Evolutionary conservation across 73 alveolate species (phyloP), one percentile per base, ranked within the genome.

Genomic region (Uronychia binucleata): DNA sequence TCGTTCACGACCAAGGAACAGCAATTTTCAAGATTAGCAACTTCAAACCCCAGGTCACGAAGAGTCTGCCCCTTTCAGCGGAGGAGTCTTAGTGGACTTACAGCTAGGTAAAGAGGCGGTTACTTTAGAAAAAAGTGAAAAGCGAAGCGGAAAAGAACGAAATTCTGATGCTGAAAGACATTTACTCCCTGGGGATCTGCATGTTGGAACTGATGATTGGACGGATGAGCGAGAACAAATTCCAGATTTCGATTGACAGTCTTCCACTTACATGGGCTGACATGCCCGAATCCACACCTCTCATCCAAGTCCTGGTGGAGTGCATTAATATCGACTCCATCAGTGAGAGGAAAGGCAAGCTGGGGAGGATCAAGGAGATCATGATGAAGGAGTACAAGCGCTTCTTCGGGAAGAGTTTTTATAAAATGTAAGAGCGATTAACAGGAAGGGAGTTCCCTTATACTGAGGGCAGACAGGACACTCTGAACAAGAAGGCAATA

Each of bases 261-360:
- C 77, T 89, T 57, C 95, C 95, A 5, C 76, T 82, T 19, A 84
- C 95, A 28, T 89, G 95, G 95, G 95, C 95, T 26, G 95, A 89
- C 74, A 34, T 82, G 25, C 77, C 86, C 30, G 91, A 89, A 32
- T 67, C 88, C 79, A 89, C 95, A 32, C 87, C 95, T 11, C 86
- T 89, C 11, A 89, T 89, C 59, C 60, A 89, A 33, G 90, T 84
- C 0, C 81, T 89, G 28, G 90, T 89, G n/a, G 91, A 89, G 78
- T 89, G 95, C 59, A 46, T 89, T 0, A 84, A 89, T 59, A 88
- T 88, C 25, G 94, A 88, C 35, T 74, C 82, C n/a, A 82, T 88
- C 29, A 74, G 85, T 75, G 59, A 88, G 57, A 67, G 94, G 57
- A 88, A 82, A 58, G 94, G 94, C 1, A 88, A 88, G 57, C 80